phyloP scores from a whole-genome alignment of 1,139 yeast species.

The Suhomyces taliae region DNA sequence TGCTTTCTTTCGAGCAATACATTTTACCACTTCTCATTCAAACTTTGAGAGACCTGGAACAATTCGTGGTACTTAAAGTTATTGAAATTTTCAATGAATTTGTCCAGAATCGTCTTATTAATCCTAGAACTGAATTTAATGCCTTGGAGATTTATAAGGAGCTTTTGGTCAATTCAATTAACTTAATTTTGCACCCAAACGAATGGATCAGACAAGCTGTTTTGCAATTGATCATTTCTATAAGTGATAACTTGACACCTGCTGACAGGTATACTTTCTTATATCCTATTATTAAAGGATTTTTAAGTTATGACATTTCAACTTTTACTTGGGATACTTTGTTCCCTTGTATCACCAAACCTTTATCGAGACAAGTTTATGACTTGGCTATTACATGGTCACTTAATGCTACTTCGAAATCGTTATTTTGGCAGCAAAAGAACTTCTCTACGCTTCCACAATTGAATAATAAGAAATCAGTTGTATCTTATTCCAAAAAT shows the following conservation, averaged over 20 bases:
- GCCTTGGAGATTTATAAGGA: constrained; percentile 43
- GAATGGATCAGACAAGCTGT: constrained; percentile 80
- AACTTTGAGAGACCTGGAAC: constrained; percentile 80
- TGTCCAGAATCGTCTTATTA: constrained; percentile 34
- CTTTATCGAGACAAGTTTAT: constrained; percentile 66
- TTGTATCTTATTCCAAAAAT: constrained; percentile 30
- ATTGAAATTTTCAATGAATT: constrained; percentile 58
- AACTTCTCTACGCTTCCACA: constrained; percentile 25
- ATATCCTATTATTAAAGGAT: constrained; percentile 79
- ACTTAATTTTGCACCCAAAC: constrained; percentile 73
- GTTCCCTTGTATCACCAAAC: constrained; percentile 63
- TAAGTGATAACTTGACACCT: constrained; percentile 60
- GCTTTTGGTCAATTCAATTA: constrained; percentile 30
- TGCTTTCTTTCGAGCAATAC: constrained; percentile 81
- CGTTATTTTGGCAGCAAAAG: constrained; percentile 75
- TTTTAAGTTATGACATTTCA: constrained; percentile 71
- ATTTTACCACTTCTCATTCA: constrained; percentile 81
- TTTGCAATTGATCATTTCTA: constrained; percentile 58
- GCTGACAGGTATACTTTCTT: constrained; percentile 84
- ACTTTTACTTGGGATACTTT: constrained; percentile 65
- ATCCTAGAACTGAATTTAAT: constrained; percentile 41
- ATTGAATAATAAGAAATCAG: constrained; percentile 12
- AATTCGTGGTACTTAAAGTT: constrained; percentile 75
- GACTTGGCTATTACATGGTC: constrained; percentile 76
- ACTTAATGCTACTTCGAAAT: constrained; percentile 53